phyloP scores from a whole-genome alignment of 2,329 filamentous ascomycete genomes.

The Hymenoscyphus albidus region DNA sequence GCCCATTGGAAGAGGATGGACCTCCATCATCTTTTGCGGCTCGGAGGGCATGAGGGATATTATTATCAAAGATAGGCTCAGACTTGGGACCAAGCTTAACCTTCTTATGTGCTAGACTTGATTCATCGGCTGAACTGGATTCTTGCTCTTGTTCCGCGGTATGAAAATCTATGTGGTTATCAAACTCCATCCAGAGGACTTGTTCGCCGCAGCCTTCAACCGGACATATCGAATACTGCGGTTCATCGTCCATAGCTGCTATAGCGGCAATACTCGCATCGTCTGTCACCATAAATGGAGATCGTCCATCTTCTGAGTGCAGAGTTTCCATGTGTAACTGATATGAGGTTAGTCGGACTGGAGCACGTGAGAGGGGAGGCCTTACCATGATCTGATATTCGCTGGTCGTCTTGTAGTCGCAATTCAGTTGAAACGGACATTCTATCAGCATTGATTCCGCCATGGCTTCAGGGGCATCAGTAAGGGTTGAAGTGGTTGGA shows the following conservation, averaged over 20 bases:
- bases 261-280: constrained; percentile 26
- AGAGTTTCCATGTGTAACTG: constrained; percentile 33
- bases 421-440: constrained; percentile 38
- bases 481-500: background rate
- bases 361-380: constrained; percentile 5
- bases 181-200: constrained; percentile 49
- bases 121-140: constrained; percentile 12
- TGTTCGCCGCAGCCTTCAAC: constrained; percentile 56
- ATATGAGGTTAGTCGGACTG: constrained; percentile 12
- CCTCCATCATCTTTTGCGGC: constrained; percentile 23
- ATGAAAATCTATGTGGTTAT: constrained; percentile 58
- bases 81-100: constrained; percentile 18
- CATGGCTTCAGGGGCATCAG: constrained; percentile 13
- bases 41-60: constrained; percentile 26
- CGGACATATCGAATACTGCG: constrained; percentile 51
- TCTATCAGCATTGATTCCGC: constrained; percentile 18
- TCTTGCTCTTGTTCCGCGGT: constrained; percentile 24
- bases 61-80: constrained; percentile 25
- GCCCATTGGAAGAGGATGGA: constrained; percentile 5
- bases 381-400: constrained; percentile 40
- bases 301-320: constrained; percentile 33
- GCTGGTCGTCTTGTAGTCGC: constrained; percentile 34
- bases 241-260: constrained; percentile 22
- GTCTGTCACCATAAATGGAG: constrained; percentile 32
- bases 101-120: constrained; percentile 15